Conservation (phyloP, 129 eudicot genomes). For the Logfia minima region DNA sequence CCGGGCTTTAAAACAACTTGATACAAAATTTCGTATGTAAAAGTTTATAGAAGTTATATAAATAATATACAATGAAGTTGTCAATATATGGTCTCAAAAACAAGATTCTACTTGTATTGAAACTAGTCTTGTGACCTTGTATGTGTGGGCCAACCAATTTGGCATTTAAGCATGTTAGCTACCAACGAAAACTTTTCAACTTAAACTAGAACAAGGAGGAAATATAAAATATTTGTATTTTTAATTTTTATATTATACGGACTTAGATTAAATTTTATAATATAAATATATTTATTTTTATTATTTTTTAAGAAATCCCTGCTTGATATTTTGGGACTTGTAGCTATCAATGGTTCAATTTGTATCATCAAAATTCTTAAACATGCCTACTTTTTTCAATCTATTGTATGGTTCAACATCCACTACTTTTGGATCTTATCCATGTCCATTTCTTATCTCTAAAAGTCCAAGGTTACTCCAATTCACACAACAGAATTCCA, state of each 20-base stretch:
- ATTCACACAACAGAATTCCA: neutral
- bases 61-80: no score
- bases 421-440: slow-evolving; percentile 31
- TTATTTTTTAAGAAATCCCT: neutral
- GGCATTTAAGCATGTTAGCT: neutral
- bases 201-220: no score
- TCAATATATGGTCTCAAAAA: neutral
- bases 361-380: slow-evolving; percentile 18
- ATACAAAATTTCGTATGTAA: no score
- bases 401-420: slow-evolving; percentile 25
- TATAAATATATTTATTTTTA: neutral
- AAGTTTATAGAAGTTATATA: no score
- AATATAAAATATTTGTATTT: no score
- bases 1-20: no score
- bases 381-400: slow-evolving; percentile 22
- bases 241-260: no score
- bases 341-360: slow-evolving; percentile 24
- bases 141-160: slow-evolving; percentile 11
- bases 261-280: no score
- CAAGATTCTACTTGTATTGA: neutral
- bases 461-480: slow-evolving; percentile 1
- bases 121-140: slow-evolving; percentile 22
- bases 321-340: slow-evolving; percentile 7
- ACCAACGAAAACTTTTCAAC: no score
- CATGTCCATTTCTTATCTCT: slow-evolving; percentile 9